A percentile compares a stretch with the other conserved stretches of the same genome.
phyloP scores from a whole-genome alignment of 345 rosid species.

The Citropsis articulata region DNA sequence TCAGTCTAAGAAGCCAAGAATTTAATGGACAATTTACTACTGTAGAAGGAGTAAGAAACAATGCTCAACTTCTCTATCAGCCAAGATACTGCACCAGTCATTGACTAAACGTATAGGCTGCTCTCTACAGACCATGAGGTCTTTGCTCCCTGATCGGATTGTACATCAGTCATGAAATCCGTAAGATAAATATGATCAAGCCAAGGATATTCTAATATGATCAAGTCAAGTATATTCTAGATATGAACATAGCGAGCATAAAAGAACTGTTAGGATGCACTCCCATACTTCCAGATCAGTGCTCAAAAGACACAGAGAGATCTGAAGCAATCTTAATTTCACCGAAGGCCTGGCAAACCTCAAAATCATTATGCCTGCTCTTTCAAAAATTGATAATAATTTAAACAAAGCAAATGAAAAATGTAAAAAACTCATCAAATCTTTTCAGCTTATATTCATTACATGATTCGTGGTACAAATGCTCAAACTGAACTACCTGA shows the following conservation, averaged over 20 bases:
- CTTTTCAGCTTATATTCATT: background rate
- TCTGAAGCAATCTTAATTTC: background rate
- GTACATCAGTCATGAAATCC: background rate
- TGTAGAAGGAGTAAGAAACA: background rate
- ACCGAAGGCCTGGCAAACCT: background rate
- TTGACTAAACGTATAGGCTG: background rate
- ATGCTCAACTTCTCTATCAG: background rate
- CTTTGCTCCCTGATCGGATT: background rate
- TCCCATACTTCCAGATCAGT: background rate
- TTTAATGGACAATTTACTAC: background rate
- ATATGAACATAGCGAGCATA: background rate
- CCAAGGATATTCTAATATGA: background rate
- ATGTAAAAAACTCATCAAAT: background rate
- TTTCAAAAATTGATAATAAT: background rate
- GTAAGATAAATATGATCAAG: background rate
- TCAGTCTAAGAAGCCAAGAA: background rate
- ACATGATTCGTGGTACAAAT: background rate
- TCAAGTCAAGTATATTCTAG: background rate
- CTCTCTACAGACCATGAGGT: background rate
- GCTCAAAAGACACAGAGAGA: background rate
- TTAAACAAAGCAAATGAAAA: too few relatives aligned
- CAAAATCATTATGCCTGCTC: background rate
- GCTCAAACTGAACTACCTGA: conserved; percentile 50
- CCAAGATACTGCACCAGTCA: background rate
- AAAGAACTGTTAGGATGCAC: background rate